phyloP scores from a whole-genome alignment of 202 grass and related monocot genomes.

The Setaria viridis region DNA sequence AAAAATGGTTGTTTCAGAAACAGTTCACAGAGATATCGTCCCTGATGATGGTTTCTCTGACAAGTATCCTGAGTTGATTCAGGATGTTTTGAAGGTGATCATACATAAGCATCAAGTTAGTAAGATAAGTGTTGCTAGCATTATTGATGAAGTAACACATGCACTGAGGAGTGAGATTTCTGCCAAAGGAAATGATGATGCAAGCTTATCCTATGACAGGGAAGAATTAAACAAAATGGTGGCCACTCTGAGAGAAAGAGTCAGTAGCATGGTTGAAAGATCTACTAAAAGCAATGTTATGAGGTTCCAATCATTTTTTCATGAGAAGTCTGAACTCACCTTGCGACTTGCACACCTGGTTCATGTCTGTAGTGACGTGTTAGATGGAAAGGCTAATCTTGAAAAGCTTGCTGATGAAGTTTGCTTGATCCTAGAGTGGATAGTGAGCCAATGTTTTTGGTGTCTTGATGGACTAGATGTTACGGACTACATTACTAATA shows the following conservation, averaged over 20 bases:
- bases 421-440: conserved; percentile 56
- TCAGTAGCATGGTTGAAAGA: conserved; percentile 46
- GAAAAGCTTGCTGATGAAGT: conserved; percentile 43
- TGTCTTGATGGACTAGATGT: conserved; percentile 31
- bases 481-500: conserved; percentile 22
- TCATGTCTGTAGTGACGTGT: conserved; percentile 45
- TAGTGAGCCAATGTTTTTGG: conserved; percentile 29
- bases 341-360: conserved; percentile 41
- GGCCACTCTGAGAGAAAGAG: conserved; percentile 42
- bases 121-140: conserved; percentile 47
- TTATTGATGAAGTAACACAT: conserved; percentile 60
- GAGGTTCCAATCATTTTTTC: conserved; percentile 23
- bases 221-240: conserved; percentile 45
- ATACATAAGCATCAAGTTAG: conserved; percentile 59
- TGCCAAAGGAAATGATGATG: conserved; percentile 3
- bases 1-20: conserved; percentile 15
- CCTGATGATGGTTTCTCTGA: conserved; percentile 45
- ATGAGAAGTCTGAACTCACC: conserved; percentile 44
- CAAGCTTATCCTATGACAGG: conserved; percentile 30
- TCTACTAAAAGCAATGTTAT: not conserved
- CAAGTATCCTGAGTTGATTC: conserved; percentile 57
- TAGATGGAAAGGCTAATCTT: conserved; percentile 48
- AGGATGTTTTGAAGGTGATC: conserved; percentile 64
- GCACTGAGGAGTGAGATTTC: conserved; percentile 50
- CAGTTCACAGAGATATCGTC: conserved; percentile 15